A percentile compares a stretch with the other conserved stretches of the same genome.
Evolutionary conservation across 2,329 filamentous ascomycete genomes (phyloP).

Genomic region (Sclerotinia spermophila): DNA sequence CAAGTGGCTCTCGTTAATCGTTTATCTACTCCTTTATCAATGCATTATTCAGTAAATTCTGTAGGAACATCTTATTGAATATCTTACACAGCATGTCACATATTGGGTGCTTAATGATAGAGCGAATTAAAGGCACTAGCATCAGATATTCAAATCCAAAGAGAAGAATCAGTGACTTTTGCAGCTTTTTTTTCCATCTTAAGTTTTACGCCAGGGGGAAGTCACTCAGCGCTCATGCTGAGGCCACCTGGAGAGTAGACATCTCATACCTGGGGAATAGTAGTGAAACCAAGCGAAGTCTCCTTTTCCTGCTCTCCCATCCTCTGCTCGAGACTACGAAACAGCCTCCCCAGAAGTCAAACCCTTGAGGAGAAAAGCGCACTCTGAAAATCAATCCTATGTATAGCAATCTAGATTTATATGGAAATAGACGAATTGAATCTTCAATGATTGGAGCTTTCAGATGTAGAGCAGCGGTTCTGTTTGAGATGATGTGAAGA

Average conservation of each 20-base stretch:
- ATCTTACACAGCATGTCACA: neutral
- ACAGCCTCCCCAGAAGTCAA: neutral
- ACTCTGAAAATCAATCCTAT: no score
- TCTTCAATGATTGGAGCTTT: neutral
- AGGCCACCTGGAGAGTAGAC: neutral
- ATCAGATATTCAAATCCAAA: neutral
- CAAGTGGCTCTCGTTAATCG: neutral
- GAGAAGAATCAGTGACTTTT: neutral
- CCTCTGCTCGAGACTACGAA: neutral
- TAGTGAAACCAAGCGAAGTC: neutral
- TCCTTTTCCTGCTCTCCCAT: neutral
- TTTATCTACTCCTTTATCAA: neutral
- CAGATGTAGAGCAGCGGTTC: neutral
- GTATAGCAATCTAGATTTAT: neutral
- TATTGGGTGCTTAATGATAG: neutral
- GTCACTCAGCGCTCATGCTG: neutral
- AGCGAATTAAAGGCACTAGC: neutral
- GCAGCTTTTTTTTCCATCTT: neutral
- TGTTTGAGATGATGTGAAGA: neutral
- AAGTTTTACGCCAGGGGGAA: neutral
- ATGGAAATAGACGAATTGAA: neutral
- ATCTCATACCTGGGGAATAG: neutral
- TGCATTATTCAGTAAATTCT: neutral
- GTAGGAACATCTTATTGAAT: neutral
- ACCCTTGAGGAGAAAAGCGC: accelerated